These are phyloP conservation scores for Pistacia vera DNA, from an alignment of 345 rosid genomes.

Conservation along the genomic window DNA sequence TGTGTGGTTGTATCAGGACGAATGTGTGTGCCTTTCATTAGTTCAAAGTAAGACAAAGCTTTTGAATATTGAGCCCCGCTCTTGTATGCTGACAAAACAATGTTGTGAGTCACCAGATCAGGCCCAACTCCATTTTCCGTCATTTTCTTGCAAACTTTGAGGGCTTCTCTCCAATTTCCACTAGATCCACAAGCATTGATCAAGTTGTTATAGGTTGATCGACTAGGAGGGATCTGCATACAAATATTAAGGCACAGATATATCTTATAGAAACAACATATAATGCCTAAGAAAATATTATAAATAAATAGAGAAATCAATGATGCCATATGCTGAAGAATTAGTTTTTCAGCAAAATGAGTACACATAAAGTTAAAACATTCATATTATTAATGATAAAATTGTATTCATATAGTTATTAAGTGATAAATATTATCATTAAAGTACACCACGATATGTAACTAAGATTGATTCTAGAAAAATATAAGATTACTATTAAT, in stretches of 20 bases:
- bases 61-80: constrained; percentile 73
- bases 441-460: background rate
- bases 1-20: constrained; percentile 85
- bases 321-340: background rate
- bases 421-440: background rate
- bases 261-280: background rate
- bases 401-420: background rate
- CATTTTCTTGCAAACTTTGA: constrained; percentile 86
- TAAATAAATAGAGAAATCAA: background rate
- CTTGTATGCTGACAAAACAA: constrained; percentile 86
- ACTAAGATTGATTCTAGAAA: background rate
- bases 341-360: background rate
- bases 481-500: background rate
- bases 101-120: constrained; percentile 93
- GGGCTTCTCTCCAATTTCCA: constrained; percentile 97
- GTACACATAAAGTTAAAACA: background rate
- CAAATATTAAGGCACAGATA: constrained; percentile 16
- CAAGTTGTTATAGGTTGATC: constrained; percentile 82
- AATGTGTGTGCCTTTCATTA: constrained; percentile 85
- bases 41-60: constrained; percentile 83
- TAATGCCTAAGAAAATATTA: background rate
- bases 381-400: background rate
- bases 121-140: constrained; percentile 98
- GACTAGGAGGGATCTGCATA: constrained; percentile 88
- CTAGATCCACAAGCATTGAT: constrained; percentile 95